Evolutionary conservation across 192 early-diverging fungal species (phyloP).

Genomic region (Coemansia sp.): DNA sequence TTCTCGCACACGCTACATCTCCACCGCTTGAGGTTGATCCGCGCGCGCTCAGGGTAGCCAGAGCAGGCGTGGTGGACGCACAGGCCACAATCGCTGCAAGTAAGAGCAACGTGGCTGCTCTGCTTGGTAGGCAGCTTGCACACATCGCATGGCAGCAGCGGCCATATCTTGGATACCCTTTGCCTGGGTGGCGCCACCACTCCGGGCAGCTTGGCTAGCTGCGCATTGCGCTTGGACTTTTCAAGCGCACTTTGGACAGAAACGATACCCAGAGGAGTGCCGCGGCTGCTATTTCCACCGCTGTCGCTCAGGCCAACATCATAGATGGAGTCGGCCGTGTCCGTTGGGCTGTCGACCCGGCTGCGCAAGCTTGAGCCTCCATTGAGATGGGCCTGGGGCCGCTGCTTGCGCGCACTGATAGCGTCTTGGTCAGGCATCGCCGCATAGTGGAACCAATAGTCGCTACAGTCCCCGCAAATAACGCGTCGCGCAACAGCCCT

Average conservation of each 20-base stretch:
- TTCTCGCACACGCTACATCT: constrained; percentile 67
- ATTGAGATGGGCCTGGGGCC: not conserved
- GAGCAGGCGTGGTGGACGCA: constrained; percentile 48
- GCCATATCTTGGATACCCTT: constrained; percentile 25
- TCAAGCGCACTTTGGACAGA: not conserved
- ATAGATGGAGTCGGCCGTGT: not conserved
- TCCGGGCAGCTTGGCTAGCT: constrained; percentile 8
- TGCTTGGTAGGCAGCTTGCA: constrained; percentile 22
- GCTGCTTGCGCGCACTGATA: constrained; percentile 27
- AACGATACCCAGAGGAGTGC: not conserved
- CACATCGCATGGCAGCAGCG: constrained; percentile 34
- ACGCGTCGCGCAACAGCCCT: constrained; percentile 27
- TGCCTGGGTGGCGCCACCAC: constrained; percentile 10
- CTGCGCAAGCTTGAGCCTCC: constrained; percentile 1
- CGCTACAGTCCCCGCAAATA: constrained; percentile 42
- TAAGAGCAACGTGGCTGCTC: constrained; percentile 13
- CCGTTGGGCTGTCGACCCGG: not conserved
- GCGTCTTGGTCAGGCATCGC: constrained; percentile 42
- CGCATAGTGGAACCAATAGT: constrained; percentile 46
- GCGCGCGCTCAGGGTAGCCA: constrained; percentile 32
- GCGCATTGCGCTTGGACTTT: constrained; percentile 3
- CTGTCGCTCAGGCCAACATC: not conserved
- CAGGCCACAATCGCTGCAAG: constrained; percentile 50
- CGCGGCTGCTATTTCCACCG: not conserved
- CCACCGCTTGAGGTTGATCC: constrained; percentile 38